Base-by-base conservation (phyloP, 441 rosid genomes). In the Erodium trifolium region DNA sequence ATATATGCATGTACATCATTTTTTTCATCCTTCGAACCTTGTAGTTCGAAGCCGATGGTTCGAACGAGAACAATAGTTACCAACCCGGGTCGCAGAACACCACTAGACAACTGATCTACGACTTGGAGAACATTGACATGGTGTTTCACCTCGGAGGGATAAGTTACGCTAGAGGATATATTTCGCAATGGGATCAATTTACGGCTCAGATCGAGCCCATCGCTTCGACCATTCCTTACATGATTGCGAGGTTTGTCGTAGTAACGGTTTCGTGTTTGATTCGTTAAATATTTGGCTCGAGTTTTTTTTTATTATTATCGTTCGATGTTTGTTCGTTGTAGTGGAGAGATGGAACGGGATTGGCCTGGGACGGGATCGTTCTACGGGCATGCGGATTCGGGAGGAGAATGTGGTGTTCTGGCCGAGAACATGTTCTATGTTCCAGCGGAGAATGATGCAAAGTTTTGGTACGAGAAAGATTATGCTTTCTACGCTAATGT, bases 131-230 rank as follows among this genome's bases (percentile, higher is more conserved):
- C 83, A 72, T 80, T 62, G 92, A 91, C 78, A 86, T 89, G 68
- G 89, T 91, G 57, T 89, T 91, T 79, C 97, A 88, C 76, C 88
- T 91, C 11, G 97, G 99, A 73, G 99, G 91, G 66, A 65, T 93
- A 55, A 68, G 88, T 2, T 91, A 93, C 75, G 65, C 99, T 17
- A 93, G 91, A 71, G 99, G 99, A 16, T 93, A 91, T 70, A 31
- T 93, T 72, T 93, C 99, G 1, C 95, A 93, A 72, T 93, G 99
- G 99, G 99, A 93, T 78, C 99, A 91, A 70, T 91, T 93, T 81
- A 93, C 97, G 27, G 87, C 96, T 37, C 94, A 91, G 80, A 87
- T 93, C 19, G 88, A 93, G 82, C 95, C 93, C 35, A 83, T 93
- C 34, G 86, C 96, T 67, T 87, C 96, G 45, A 77, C 75, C 0